phyloP scores from a whole-genome alignment of 495 filamentous ascomycete genomes.

The Lasiosphaeria miniovina region DNA sequence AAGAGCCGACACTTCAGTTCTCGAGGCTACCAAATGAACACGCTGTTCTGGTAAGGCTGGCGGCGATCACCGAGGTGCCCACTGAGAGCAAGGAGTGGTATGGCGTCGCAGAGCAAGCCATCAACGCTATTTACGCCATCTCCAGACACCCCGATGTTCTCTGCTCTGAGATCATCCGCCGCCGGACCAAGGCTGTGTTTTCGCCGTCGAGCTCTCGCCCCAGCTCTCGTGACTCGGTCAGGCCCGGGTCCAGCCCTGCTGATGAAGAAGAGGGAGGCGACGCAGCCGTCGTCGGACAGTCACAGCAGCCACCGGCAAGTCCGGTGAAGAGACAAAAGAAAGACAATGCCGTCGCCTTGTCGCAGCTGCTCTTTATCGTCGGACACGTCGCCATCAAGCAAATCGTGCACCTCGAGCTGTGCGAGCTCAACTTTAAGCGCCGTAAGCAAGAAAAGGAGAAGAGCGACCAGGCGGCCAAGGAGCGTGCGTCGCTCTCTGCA shows the following conservation, averaged over 20 bases:
- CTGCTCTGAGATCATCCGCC: constrained; percentile 85
- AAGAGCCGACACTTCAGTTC: constrained; percentile 63
- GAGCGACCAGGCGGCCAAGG: constrained; percentile 46
- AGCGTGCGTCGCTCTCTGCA: constrained; percentile 27
- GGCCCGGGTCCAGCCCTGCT: constrained; percentile 26
- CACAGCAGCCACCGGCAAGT: constrained; percentile 30
- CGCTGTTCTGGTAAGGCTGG: constrained; percentile 73
- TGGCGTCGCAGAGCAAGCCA: constrained; percentile 95
- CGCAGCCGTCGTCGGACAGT: constrained; percentile 28
- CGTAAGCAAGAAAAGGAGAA: constrained; percentile 94
- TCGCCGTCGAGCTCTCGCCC: constrained; percentile 32
- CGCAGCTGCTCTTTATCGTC: constrained; percentile 91
- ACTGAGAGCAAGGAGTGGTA: constrained; percentile 95
- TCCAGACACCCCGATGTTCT: constrained; percentile 92
- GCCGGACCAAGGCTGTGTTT: constrained; percentile 85
- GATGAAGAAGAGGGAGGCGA: constrained; percentile 31
- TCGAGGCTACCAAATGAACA: constrained; percentile 89
- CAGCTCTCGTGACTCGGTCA: constrained; percentile 39
- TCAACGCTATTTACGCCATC: constrained; percentile 91
- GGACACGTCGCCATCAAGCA: constrained; percentile 98
- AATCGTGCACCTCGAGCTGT: constrained; percentile 98
- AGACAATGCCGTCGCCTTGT: constrained; percentile 69
- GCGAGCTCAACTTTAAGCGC: constrained; percentile 95
- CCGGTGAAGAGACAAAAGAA: constrained; percentile 46
- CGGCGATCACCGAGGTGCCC: constrained; percentile 76